phyloP scores from a whole-genome alignment of 768 basidiomycete species.

The Pleurotus giganteus region DNA sequence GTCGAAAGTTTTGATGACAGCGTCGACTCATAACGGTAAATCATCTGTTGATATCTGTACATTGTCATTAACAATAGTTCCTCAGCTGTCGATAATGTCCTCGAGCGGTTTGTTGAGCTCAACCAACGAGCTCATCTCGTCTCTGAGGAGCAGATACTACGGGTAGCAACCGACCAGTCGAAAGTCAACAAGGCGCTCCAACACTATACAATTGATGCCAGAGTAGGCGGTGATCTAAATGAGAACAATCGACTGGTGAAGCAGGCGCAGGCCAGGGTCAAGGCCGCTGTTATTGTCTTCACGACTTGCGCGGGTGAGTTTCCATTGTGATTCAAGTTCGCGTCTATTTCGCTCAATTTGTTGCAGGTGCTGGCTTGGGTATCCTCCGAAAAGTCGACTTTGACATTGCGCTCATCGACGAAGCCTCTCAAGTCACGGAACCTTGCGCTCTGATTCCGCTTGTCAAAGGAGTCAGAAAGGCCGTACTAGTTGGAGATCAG shows the following conservation, averaged over 20 bases:
- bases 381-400: conserved; percentile 55
- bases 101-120: conserved; percentile 55
- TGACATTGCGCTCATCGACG: conserved; percentile 63
- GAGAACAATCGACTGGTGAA: conserved; percentile 57
- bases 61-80: neutral
- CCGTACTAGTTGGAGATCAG: conserved; percentile 71
- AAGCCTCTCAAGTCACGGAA: conserved; percentile 71
- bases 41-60: neutral
- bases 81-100: conserved; percentile 66
- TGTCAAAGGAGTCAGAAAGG: conserved; percentile 58
- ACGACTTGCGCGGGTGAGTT: conserved; percentile 59
- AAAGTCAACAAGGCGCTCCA: conserved; percentile 58
- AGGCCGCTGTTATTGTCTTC: conserved; percentile 56
- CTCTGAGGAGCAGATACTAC: conserved; percentile 55
- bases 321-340: neutral
- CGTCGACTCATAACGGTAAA: conserved; percentile 67
- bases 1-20: conserved; percentile 63
- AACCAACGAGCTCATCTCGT: conserved; percentile 46
- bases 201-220: conserved; percentile 60
- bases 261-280: conserved; percentile 57
- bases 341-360: neutral
- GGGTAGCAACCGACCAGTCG: conserved; percentile 64
- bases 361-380: conserved; percentile 52
- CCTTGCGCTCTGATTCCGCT: conserved; percentile 64
- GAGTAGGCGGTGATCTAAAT: conserved; percentile 61